A percentile compares a stretch with the other conserved stretches of the same genome.
Conservation (phyloP, 2,329 filamentous ascomycete species). For the Aspergillus luchuensis region DNA sequence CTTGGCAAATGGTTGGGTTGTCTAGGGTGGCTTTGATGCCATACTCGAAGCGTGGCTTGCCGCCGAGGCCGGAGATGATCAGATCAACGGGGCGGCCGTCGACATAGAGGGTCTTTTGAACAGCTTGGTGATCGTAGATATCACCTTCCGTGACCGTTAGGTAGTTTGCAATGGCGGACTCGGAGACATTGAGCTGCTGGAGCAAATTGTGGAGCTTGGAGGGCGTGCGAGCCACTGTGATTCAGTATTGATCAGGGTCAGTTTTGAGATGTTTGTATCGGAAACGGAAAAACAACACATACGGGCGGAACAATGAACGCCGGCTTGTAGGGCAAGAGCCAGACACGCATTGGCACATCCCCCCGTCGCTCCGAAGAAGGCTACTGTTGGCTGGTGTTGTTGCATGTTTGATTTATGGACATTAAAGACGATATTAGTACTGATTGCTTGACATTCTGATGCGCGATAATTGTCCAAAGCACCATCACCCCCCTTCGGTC, state of each 20-base stretch:
- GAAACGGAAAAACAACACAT: not conserved
- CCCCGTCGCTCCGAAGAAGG: constrained; percentile 57
- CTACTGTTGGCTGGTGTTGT: constrained; percentile 37
- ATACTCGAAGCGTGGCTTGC: constrained; percentile 29
- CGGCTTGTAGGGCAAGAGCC: constrained; percentile 46
- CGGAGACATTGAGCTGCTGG: constrained; percentile 41
- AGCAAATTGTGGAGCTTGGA: constrained; percentile 52
- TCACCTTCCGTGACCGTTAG: constrained; percentile 54
- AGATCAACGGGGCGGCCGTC: constrained; percentile 38
- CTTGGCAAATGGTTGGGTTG: constrained; percentile 38
- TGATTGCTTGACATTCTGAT: not conserved
- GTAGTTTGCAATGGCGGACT: constrained; percentile 36
- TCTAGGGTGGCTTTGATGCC: constrained; percentile 33
- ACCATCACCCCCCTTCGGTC: not conserved
- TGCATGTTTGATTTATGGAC: not conserved
- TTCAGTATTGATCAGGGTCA: not conserved
- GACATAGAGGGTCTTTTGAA: constrained; percentile 40
- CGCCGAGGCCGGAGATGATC: constrained; percentile 54
- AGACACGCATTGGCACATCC: constrained; percentile 51
- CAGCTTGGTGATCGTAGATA: constrained; percentile 44
- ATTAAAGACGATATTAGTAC: not conserved
- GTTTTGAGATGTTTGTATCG: too few species aligned
- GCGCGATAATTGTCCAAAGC: too few species aligned
- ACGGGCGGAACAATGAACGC: constrained; percentile 48
- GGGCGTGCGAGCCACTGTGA: constrained; percentile 50